phyloP scores from a whole-genome alignment of 805 yeast genomes.

The Candida tibetensis region DNA sequence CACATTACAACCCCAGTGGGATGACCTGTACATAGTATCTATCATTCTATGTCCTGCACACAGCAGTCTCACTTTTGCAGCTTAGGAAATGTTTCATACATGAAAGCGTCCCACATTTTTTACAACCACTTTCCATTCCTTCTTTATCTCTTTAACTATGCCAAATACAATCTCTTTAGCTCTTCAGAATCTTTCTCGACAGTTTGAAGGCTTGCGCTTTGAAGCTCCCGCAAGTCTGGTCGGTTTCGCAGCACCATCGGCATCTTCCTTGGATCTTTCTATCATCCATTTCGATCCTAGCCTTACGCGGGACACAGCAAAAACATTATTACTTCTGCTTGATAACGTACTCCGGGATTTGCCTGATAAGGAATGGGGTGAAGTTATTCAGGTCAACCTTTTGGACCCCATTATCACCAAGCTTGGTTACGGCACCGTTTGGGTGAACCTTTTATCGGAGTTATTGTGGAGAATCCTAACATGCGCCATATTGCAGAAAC shows the following conservation, averaged over 20 bases:
- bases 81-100: neutral
- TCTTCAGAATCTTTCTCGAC: neutral
- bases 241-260: too few relatives aligned
- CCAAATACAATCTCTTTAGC: neutral
- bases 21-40: too few relatives aligned
- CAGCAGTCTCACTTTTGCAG: neutral
- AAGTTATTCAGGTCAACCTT: neutral
- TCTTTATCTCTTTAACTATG: neutral
- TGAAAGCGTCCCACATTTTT: neutral
- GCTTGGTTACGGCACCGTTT: neutral
- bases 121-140: neutral
- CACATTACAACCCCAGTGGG: too few relatives aligned
- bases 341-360: neutral
- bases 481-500: neutral
- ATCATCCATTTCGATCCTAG: too few relatives aligned
- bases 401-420: neutral
- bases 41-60: neutral
- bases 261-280: neutral
- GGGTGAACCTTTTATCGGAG: neutral
- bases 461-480: neutral
- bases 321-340: neutral
- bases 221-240: neutral
- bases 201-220: neutral
- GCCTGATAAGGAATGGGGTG: neutral
- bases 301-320: neutral